Conservation (phyloP, 306 rosid genomes). For the Begonia peltatifolia region DNA sequence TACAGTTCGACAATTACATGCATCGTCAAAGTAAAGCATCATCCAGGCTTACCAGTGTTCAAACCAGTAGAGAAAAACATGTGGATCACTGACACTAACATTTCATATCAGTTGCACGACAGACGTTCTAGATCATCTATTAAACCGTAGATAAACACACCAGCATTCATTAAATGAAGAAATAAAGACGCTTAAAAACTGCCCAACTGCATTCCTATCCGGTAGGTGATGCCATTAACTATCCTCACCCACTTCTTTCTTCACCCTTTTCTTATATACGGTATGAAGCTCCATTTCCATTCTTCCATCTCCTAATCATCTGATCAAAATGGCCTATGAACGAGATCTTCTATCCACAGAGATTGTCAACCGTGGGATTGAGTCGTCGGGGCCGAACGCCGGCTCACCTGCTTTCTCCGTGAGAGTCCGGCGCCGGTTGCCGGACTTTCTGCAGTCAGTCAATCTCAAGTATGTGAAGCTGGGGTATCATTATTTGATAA, state of each 20-base stretch:
- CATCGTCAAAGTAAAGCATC: no score
- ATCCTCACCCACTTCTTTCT: slow-evolving; percentile 28
- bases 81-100: no score
- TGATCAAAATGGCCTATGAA: slow-evolving; percentile 42
- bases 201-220: slow-evolving; percentile 47
- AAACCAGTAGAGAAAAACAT: no score
- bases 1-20: no score
- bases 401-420: slow-evolving; percentile 84
- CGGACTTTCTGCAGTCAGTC: slow-evolving; percentile 84
- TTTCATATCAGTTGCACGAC: no score
- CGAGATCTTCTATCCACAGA: slow-evolving; percentile 67
- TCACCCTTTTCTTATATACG: slow-evolving; percentile 1
- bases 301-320: slow-evolving; percentile 1
- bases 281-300: neutral
- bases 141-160: neutral
- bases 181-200: slow-evolving; percentile 35
- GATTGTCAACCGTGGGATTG: slow-evolving; percentile 83
- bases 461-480: slow-evolving; percentile 89
- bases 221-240: slow-evolving; percentile 64
- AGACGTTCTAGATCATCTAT: no score
- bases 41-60: no score
- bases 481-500: slow-evolving; percentile 83
- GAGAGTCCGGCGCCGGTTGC: slow-evolving; percentile 63
- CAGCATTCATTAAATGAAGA: slow-evolving; percentile 32
- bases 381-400: slow-evolving; percentile 78